These are phyloP conservation scores for Thozetella sp. DNA, from an alignment of 495 filamentous ascomycete genomes.

Conservation along the genomic window DNA sequence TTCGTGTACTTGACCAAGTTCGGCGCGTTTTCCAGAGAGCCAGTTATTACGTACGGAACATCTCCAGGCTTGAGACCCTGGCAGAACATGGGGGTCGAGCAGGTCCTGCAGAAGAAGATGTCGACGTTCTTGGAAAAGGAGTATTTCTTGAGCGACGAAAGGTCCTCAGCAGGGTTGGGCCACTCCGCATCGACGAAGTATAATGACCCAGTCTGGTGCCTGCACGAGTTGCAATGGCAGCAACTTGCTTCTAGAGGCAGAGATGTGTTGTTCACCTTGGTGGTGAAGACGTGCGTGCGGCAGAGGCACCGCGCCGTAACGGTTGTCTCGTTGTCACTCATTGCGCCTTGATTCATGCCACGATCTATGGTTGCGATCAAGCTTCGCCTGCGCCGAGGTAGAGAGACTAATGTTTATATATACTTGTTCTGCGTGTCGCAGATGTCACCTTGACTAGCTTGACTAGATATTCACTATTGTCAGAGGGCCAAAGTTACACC, in stretches of 20 bases:
- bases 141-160: conserved; percentile 28
- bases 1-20: conserved; percentile 31
- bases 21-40: conserved; percentile 27
- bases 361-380: too few species aligned
- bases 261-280: conserved; percentile 10
- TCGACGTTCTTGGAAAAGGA: conserved; percentile 22
- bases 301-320: conserved; percentile 31
- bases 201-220: conserved; percentile 33
- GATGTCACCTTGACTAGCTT: too few species aligned
- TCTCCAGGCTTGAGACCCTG: conserved; percentile 13
- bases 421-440: too few species aligned
- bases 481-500: too few species aligned
- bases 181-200: conserved; percentile 19
- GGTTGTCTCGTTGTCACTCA: conserved; percentile 3
- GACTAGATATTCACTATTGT: too few species aligned
- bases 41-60: conserved; percentile 28
- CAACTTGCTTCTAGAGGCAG: conserved; percentile 23
- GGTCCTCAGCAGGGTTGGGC: conserved; percentile 13
- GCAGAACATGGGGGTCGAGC: conserved; percentile 45
- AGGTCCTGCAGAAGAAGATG: conserved; percentile 45
- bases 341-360: conserved; percentile 2
- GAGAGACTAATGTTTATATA: too few species aligned
- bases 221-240: conserved; percentile 47
- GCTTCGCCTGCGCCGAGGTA: too few species aligned
- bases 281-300: conserved; percentile 26